Base-by-base conservation (phyloP, 805 yeast genomes). In the Sungouiella blattae region DNA sequence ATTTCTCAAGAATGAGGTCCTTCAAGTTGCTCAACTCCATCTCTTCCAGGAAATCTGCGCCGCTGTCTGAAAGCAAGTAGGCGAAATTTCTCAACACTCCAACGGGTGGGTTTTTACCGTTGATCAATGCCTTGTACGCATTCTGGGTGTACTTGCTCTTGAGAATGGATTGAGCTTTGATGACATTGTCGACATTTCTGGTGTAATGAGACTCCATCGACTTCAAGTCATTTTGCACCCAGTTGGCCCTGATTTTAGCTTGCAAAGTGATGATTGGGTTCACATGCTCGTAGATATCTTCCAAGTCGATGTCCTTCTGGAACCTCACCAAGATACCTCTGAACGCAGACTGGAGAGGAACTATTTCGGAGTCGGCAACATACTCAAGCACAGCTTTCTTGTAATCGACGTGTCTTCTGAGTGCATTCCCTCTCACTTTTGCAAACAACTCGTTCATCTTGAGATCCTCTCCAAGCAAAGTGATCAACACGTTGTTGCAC, bases 81-180 rank as follows among this genome's bases (percentile, higher is more conserved):
- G 89, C 84, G 59, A 88, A 93, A 38, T 78, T 80, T 47, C 79
- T 75, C 16, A 93, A 80, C 0, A 87, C 84, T 21, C 80, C 62
- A 32, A 93, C 60, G 0, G 94, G 84, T 0, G 98, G 97, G 49
- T 84, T 81, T 25, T 72, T 74, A 56, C 75, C 78, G 7, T 75
- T 72, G 32, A 86, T 75, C 37, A 93, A 64, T 2, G 85, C 75
- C 40, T 73, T 75, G 59, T 87, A 93, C 1, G 95, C 93, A 22
- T 67, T 70, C 9, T 81, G 81, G 39, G 83, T 81, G 36, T 77
- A 73, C 45, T 72, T 68, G 21, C 87, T 80, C 37, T 88, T 74
- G 37, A 91, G 71, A 25, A 68, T 67, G 32, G 87, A 80, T 62
- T 93, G 98, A 12, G 89, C 75, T 49, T 69, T 75, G 41, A 87